These are phyloP conservation scores for Striga asiatica DNA, from an alignment of 257 asterid genomes.

Conservation along the genomic window DNA sequence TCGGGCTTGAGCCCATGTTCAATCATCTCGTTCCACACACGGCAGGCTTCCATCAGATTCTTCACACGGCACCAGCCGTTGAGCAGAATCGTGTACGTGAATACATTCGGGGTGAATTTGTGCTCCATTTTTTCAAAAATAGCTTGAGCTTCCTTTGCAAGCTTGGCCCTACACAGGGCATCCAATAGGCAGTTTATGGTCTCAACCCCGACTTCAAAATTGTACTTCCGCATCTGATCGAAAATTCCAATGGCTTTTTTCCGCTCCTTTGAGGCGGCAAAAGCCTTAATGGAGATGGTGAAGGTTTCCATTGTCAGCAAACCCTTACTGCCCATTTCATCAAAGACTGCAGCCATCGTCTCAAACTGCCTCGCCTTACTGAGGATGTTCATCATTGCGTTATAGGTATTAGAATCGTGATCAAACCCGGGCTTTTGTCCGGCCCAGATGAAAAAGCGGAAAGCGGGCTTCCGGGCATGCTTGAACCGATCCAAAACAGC, in stretches of 20 bases:
- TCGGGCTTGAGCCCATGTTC: slow-evolving; percentile 75
- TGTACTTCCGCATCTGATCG: slow-evolving; percentile 71
- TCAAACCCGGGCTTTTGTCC: slow-evolving; percentile 36
- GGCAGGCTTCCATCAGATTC: slow-evolving; percentile 81
- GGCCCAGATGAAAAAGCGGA: slow-evolving; percentile 81
- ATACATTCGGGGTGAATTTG: slow-evolving; percentile 51
- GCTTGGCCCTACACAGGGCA: slow-evolving; percentile 75
- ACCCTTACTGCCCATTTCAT: slow-evolving; percentile 81
- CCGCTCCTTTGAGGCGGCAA: slow-evolving; percentile 85
- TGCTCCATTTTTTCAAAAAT: slow-evolving; percentile 62
- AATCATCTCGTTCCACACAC: slow-evolving; percentile 77
- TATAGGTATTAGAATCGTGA: slow-evolving; percentile 61
- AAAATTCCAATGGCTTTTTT: slow-evolving; percentile 65
- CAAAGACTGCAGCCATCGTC: slow-evolving; percentile 70
- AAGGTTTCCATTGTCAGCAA: slow-evolving; percentile 63
- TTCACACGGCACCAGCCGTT: slow-evolving; percentile 77
- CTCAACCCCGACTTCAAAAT: slow-evolving; percentile 48
- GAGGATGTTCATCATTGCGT: slow-evolving; percentile 57
- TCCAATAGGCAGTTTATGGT: slow-evolving; percentile 69
- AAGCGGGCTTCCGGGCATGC: slow-evolving; percentile 84
- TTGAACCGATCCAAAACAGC: slow-evolving; percentile 62
- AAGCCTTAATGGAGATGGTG: slow-evolving; percentile 42
- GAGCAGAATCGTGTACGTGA: slow-evolving; percentile 60
- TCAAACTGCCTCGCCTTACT: slow-evolving; percentile 89
- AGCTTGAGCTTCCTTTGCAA: slow-evolving; percentile 68